Evolutionary conservation across 768 basidiomycete species (phyloP), one percentile per base, ranked within the genome.

Genomic region (Hemileccinum rubropunctum): DNA sequence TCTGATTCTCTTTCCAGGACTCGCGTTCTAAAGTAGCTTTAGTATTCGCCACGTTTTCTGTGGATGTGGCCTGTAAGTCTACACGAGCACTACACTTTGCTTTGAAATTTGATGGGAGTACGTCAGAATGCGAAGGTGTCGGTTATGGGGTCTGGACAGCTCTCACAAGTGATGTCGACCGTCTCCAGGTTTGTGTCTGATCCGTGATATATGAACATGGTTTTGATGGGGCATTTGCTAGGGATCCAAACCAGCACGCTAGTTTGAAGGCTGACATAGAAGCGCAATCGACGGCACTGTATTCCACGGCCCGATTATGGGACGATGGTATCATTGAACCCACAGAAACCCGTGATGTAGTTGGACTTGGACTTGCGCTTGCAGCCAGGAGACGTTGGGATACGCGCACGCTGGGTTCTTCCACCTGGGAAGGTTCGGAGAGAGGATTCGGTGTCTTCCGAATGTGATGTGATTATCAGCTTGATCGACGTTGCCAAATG

Each of bases 61-160:
- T 98, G 91, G 90, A 95, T 94, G 91, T 98, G 95, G 95, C 94
- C 94, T 50, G 89, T 91, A 70, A 61, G 87, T 72, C 32, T 39
- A 3, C 53, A 20, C 42, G 15, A 32, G 44, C 32, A 2, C 39
- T 33, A 11, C 37, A 47, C 50, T 44, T 43, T 52, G 30, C 35
- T 47, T n/a, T 52, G 18, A 52, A 49, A 23, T 27, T 51, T 51
- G 45, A 54, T 38, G 36, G 44, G 21, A 41, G 27, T 8, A 8
- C 27, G 35, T 20, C 54, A 91, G 85, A 94, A 94, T 57, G 91
- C 94, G 32, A 94, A 88, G 68, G 86, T 95, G 2, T 89, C 88
- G 14, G 95, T 98, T 33, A 98, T 98, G 94, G 94, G 95, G 32
- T 91, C 90, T 2, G 88, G 83, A 9, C 95, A 97, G 64, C 79